Conservation (phyloP, 73 alveolate species). For the Uronychia setigera region DNA sequence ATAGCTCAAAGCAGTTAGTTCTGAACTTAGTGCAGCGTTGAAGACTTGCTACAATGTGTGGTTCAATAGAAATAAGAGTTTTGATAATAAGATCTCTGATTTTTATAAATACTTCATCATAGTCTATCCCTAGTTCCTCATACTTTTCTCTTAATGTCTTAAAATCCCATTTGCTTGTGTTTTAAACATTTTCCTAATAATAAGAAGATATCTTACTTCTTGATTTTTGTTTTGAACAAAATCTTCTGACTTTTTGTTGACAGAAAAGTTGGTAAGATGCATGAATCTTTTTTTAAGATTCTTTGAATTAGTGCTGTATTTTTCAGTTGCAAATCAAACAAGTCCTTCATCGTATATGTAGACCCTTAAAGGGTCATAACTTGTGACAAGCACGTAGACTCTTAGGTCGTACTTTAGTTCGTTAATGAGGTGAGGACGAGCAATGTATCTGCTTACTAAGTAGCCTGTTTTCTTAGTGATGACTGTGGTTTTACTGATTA, state of each 20-base stretch:
- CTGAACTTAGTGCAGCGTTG: constrained; percentile 48
- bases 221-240: constrained; percentile 71
- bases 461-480: constrained; percentile 74
- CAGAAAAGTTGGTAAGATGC: constrained; percentile 70
- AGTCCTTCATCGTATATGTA: constrained; percentile 97
- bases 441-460: constrained; percentile 82
- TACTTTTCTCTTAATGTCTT: constrained; percentile 42
- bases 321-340: constrained; percentile 96
- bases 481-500: constrained; percentile 65
- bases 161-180: constrained; percentile 70
- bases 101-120: constrained; percentile 49
- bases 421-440: constrained; percentile 94
- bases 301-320: constrained; percentile 61
- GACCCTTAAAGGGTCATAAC: constrained; percentile 95
- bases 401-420: constrained; percentile 94
- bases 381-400: constrained; percentile 87
- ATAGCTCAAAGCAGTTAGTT: constrained; percentile 87
- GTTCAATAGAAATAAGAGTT: constrained; percentile 55
- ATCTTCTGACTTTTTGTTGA: constrained; percentile 62
- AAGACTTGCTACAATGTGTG: constrained; percentile 55
- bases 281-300: constrained; percentile 44
- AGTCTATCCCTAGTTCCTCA: constrained; percentile 40
- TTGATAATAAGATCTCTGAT: constrained; percentile 12
- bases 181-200: constrained; percentile 26
- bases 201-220: constrained; percentile 16